Base-by-base conservation (phyloP, 495 filamentous ascomycete species). In the Haplographium delicatum region DNA sequence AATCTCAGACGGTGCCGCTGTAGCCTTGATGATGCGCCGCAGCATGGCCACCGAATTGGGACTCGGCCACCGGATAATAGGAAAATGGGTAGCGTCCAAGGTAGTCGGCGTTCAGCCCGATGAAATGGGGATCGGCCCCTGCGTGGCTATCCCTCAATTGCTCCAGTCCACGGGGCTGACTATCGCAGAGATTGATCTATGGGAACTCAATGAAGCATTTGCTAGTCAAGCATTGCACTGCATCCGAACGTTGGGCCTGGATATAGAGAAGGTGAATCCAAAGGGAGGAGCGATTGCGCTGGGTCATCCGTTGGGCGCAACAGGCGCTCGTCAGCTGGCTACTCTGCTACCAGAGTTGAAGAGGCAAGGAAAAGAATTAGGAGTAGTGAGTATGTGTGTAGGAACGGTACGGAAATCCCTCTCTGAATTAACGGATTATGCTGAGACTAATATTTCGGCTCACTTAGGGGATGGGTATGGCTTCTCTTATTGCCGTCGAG, bases 191-290 rank as follows among this genome's bases (percentile, higher is more conserved):
- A 83, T 96, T 0, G 78, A 83, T 5, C 70, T 91, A n/a, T 96
- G 89, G 89, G 91, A 96, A 74, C 83, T 96, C 64, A 96, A 96
- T 66, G 91, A 96, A 75, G 90, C 91, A 16, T 96, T 95, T 68
- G 91, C 91, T 4, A 86, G 83, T 47, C 91, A 96, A 70, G 83
- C 87, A 10, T 63, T 96, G 7, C 86, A 94, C 70, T 91, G 85
- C 61, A 63, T 88, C 26, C 69, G 87, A 56, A 77, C 82, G 66
- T 69, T 95, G 16, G 88, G 88, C 0, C 63, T 89, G 24, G 76
- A 84, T 57, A 60, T 66, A 49, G 70, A 54, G 7, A 77, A 73
- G 71, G 83, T 96, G 0, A 96, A 96, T 68, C 89, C 89, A 8
- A 89, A 93, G 51, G 91, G 91, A 51, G 91, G 91, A 52, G 90